Evolutionary conservation across 1,284 basidiomycete species (phyloP).

Genomic region (Heliocybe sulcata): DNA sequence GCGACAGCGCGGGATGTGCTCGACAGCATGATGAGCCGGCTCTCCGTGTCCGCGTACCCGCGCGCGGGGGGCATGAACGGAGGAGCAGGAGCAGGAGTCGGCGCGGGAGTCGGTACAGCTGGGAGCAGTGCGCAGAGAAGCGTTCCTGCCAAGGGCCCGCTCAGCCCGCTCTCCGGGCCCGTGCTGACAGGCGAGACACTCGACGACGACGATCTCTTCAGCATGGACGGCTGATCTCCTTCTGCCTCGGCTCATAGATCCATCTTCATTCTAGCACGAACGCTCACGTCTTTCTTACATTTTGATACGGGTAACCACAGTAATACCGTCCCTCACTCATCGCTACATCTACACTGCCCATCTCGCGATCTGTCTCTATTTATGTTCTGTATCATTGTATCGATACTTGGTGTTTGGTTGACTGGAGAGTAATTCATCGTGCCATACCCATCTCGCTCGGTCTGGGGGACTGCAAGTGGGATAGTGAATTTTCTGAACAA

Average conservation of each 20-base stretch:
- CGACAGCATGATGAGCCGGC: constrained; percentile 40
- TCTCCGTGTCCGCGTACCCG: constrained; percentile 17
- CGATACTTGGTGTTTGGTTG: too few relatives aligned
- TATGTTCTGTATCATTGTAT: too few relatives aligned
- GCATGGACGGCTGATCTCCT: constrained; percentile 44
- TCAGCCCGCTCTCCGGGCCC: constrained; percentile 52
- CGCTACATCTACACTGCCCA: not conserved
- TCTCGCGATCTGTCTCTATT: not conserved
- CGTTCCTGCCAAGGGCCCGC: constrained; percentile 24
- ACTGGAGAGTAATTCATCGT: too few relatives aligned
- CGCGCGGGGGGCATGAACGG: not conserved
- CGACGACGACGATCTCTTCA: constrained; percentile 62
- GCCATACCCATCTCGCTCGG: too few relatives aligned
- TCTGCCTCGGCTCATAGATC: not conserved
- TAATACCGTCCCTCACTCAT: too few relatives aligned
- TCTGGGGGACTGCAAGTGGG: too few relatives aligned
- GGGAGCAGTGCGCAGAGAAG: constrained; percentile 28
- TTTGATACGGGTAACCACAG: too few relatives aligned
- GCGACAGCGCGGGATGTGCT: constrained; percentile 21
- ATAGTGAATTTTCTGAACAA: too few relatives aligned
- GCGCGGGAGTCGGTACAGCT: constrained; percentile 8
- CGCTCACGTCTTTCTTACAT: not conserved
- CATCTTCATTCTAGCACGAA: not conserved
- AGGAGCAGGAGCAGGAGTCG: not conserved
- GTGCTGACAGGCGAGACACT: constrained; percentile 37